These are phyloP conservation scores for Stereocaulon alpinum DNA, from an alignment of 495 filamentous ascomycete species.

Conservation along the genomic window DNA sequence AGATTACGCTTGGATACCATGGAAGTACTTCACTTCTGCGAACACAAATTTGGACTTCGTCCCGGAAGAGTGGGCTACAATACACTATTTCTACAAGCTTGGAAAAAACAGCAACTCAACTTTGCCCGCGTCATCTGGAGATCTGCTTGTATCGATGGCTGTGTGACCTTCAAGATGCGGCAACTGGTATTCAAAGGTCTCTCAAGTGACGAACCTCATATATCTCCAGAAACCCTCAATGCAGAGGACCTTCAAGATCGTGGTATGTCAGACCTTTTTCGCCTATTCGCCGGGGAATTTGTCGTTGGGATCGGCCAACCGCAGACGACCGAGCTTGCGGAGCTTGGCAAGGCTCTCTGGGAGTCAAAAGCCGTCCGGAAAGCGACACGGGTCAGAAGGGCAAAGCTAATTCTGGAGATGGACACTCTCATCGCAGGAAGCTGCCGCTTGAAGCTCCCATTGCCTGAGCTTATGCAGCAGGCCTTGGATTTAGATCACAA, in stretches of 20 bases:
- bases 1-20: constrained; percentile 7
- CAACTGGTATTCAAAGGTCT: constrained; percentile 21
- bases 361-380: not conserved
- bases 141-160: constrained; percentile 36
- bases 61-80: constrained; percentile 12
- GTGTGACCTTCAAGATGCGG: constrained; percentile 31
- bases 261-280: not conserved
- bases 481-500: constrained; percentile 16
- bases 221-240: too few relatives aligned
- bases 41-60: not conserved
- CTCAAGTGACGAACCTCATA: not conserved
- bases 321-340: constrained; percentile 5
- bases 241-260: not conserved
- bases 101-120: constrained; percentile 31
- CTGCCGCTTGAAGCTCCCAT: not conserved
- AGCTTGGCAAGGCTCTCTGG: not conserved
- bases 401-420: not conserved
- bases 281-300: not conserved
- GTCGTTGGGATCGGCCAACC: constrained; percentile 7
- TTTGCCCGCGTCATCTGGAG: constrained; percentile 39
- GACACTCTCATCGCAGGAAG: constrained; percentile 6
- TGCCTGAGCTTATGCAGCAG: constrained; percentile 9
- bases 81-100: constrained; percentile 34
- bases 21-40: constrained; percentile 11
- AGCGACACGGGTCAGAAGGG: not conserved